A percentile compares a stretch with the other conserved stretches of the same genome.
Conservation (phyloP, 305 asterid species). For the Andrographis paniculata region DNA sequence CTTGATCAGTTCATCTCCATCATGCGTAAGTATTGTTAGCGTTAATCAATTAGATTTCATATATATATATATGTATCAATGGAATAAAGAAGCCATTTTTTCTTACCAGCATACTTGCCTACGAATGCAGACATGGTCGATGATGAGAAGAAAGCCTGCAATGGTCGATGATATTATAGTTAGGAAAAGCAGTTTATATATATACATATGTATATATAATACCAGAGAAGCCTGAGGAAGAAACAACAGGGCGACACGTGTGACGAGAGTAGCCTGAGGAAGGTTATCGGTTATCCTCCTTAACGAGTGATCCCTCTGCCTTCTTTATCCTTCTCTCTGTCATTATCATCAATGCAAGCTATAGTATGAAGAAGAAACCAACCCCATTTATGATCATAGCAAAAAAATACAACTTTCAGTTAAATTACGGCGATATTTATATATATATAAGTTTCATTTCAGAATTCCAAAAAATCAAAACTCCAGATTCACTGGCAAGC, state of each 20-base stretch:
- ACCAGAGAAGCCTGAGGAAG: neutral
- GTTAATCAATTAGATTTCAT: neutral
- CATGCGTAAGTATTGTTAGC: neutral
- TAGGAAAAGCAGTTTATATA: no score
- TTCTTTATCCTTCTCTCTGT: no score
- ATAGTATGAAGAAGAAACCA: no score
- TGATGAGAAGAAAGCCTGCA: conserved; percentile 13
- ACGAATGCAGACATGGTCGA: conserved; percentile 68
- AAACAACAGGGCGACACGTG: conserved; percentile 34
- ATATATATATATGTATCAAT: no score
- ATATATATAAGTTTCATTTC: no score
- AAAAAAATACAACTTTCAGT: no score
- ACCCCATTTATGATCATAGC: no score
- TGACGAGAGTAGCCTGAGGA: conserved; percentile 42
- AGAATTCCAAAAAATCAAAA: no score
- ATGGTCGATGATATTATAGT: conserved; percentile 11
- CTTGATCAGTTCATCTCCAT: conserved; percentile 66
- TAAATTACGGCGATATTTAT: no score
- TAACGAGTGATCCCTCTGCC: conserved; percentile 43
- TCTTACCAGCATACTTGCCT: conserved; percentile 72
- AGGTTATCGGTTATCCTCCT: conserved; percentile 58
- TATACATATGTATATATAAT: conserved; percentile 26
- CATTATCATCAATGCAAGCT: no score
- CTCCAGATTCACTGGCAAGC: no score
- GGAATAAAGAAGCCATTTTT: neutral